Base-by-base conservation (phyloP, 495 filamentous ascomycete species). In the Hypoxylon rickii region DNA sequence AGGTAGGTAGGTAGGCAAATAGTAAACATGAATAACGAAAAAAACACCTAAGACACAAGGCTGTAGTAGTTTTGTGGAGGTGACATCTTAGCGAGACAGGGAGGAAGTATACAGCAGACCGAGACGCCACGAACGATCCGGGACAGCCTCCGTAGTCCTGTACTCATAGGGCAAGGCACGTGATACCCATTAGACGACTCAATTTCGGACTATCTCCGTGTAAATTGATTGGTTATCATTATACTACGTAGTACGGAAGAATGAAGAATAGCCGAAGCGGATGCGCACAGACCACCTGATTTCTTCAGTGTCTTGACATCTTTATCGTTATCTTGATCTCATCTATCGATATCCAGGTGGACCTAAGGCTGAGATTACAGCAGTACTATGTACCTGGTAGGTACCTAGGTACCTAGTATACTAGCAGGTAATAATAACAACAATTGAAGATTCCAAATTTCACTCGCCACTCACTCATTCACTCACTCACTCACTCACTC, bases 101-200 rank as follows among this genome's bases (percentile, higher is more conserved):
- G 37, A 13, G 2, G 22, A 20, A 16, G n/a, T 11, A 12, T 4
- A 18, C 21, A 26, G 13, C 32, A 21, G 37, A 17, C n/a, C n/a
- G n/a, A n/a, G n/a, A n/a, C n/a, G n/a, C n/a, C n/a, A n/a, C 29
- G 37, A 34, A 7, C 2, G 34, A 5, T 13, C 5, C 45, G 3
- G 16, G 32, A n/a, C 21, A 38, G 10, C 24, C 24, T 29, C 45
- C 12, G 44, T 7, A 49, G 34, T 40, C 21, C 13, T 29, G 13
- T 8, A 3, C 16, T 13, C 20, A n/a, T 33, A 18, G 37, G 13
- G 15, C 7, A 18, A 10, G 10, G 15, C 58, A 61, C 58, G 58
- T 55, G 58, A 61, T 13, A 61, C 58, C 58, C 58, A 37, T 51
- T 20, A 26, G 20, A 29, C 22, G n/a, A 41, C 51, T 55, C 58